phyloP scores from a whole-genome alignment of 768 basidiomycete species.

The Auricularia sp. region DNA sequence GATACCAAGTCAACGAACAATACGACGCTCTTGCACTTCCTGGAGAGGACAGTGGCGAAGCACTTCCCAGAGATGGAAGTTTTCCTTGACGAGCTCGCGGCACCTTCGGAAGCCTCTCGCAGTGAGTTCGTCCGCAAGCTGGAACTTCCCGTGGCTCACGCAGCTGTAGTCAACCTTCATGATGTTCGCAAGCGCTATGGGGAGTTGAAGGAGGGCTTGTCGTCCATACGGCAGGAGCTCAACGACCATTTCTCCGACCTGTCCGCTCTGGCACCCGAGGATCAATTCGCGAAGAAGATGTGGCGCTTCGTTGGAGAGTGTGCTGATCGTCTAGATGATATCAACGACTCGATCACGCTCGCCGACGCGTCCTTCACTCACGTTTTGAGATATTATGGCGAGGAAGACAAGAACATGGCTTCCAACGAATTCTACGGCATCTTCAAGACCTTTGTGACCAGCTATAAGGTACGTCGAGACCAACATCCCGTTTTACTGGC shows the following conservation, averaged over 20 bases:
- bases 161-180: conserved; percentile 61
- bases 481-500: not conserved
- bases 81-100: conserved; percentile 81
- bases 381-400: conserved; percentile 85
- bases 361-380: conserved; percentile 79
- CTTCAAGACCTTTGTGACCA: conserved; percentile 94
- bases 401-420: conserved; percentile 78
- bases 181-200: conserved; percentile 70
- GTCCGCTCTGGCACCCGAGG: conserved; percentile 37
- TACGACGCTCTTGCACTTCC: conserved; percentile 87
- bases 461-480: conserved; percentile 57
- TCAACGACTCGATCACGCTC: conserved; percentile 77
- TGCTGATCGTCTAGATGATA: conserved; percentile 62
- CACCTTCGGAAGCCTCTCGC: conserved; percentile 87
- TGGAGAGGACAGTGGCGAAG: conserved; percentile 78
- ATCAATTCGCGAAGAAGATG: conserved; percentile 86
- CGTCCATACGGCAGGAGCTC: conserved; percentile 70
- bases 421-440: conserved; percentile 92
- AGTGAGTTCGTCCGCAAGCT: conserved; percentile 34
- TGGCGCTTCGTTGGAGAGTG: conserved; percentile 80
- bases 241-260: conserved; percentile 69
- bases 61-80: conserved; percentile 81
- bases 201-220: conserved; percentile 69
- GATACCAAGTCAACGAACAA: conserved; percentile 96
- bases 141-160: conserved; percentile 6